These are phyloP conservation scores for Penicillium italicum DNA, from an alignment of 2,329 filamentous ascomycete species.

Conservation along the genomic window DNA sequence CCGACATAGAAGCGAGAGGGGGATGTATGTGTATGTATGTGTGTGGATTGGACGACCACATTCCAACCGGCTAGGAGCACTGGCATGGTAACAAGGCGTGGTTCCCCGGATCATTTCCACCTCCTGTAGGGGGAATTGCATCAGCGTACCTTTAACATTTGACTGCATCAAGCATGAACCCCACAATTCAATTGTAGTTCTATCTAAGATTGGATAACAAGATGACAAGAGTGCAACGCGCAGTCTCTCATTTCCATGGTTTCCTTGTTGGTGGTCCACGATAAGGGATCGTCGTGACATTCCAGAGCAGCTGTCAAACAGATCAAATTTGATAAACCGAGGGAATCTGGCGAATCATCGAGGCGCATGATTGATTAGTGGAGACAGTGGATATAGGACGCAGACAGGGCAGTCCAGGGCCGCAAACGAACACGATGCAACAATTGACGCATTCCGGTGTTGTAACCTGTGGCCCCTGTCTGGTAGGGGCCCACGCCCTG, in stretches of 20 bases:
- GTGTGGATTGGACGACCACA: conserved; percentile 14
- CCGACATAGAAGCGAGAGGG: not conserved
- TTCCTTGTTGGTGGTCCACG: conserved; percentile 11
- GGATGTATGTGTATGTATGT: not conserved
- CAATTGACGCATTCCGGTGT: conserved; percentile 16
- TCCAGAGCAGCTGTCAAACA: conserved; percentile 15
- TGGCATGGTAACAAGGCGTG: conserved; percentile 27
- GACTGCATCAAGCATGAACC: conserved; percentile 12
- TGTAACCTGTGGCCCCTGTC: conserved; percentile 14
- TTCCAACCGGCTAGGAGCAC: conserved; percentile 20
- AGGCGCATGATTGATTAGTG: not conserved
- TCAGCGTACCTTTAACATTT: not conserved
- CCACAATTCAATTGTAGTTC: not conserved
- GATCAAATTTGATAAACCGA: conserved; percentile 6
- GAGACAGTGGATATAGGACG: not conserved
- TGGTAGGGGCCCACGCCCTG: conserved; percentile 2
- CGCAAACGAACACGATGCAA: conserved; percentile 16
- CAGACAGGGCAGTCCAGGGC: conserved; percentile 1
- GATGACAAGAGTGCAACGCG: conserved; percentile 13
- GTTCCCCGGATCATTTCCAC: conserved; percentile 14
- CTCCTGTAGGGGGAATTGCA: conserved; percentile 4
- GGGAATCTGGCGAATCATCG: not conserved
- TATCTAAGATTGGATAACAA: not conserved
- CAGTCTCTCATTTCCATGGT: conserved; percentile 18
- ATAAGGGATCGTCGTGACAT: conserved; percentile 16